phyloP scores from a whole-genome alignment of 2,329 filamentous ascomycete species.

The Graphilbum ipis-grandicollis region DNA sequence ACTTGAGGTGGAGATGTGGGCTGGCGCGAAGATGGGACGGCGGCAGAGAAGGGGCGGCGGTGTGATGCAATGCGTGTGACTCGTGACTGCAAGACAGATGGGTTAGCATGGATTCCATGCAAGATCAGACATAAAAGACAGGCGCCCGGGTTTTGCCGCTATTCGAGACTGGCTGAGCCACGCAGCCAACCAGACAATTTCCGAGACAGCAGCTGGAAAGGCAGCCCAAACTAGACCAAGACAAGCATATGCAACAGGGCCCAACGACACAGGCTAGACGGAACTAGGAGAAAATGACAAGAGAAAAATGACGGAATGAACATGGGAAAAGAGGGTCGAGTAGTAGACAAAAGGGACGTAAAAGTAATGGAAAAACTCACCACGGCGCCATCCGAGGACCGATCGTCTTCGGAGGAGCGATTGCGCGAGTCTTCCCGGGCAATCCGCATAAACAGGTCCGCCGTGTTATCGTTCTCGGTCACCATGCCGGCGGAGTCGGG shows the following conservation, averaged over 20 bases:
- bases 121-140: no score
- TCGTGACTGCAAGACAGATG: constrained; percentile 22
- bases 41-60: constrained; percentile 35
- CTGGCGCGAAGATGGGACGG: constrained; percentile 27
- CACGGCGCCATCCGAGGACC: constrained; percentile 19
- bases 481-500: constrained; percentile 20
- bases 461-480: constrained; percentile 32
- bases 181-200: no score
- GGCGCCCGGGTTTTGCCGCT: no score
- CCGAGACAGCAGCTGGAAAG: background rate
- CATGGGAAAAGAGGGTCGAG: constrained; percentile 2
- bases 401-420: constrained; percentile 18
- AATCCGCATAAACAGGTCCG: constrained; percentile 41
- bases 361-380: constrained; percentile 21
- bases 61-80: constrained; percentile 25
- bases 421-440: constrained; percentile 32
- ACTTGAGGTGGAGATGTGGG: constrained; percentile 32
- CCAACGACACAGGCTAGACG: no score
- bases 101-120: no score
- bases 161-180: no score
- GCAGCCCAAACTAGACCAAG: background rate
- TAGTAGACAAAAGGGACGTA: background rate
- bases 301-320: background rate
- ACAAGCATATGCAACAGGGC: no score
- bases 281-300: background rate